Percentiles rank a stretch among this genome's conserved stretches.
Evolutionary conservation across 768 basidiomycete species (phyloP).

Genomic region (Coprinopsis sp.): DNA sequence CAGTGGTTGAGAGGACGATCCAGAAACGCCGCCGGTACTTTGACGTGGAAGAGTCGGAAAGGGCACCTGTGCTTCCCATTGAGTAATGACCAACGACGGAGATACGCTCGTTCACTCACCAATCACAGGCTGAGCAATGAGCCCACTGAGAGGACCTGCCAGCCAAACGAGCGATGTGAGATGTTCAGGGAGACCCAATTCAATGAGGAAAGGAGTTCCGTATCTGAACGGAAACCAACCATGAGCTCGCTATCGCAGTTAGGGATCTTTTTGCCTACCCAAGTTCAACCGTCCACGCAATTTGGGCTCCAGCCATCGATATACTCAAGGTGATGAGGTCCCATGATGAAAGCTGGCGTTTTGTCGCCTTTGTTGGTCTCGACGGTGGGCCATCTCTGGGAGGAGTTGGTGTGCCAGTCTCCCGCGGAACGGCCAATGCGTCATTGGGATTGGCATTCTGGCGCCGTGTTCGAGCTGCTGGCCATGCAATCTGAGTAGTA

Average conservation of each 20-base stretch:
- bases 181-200: slow-evolving; percentile 70
- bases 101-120: slow-evolving; percentile 46
- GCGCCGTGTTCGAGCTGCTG: slow-evolving; percentile 36
- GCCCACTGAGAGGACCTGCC: slow-evolving; percentile 90
- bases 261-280: slow-evolving; percentile 50
- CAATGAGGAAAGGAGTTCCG: slow-evolving; percentile 88
- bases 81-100: not conserved
- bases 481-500: slow-evolving; percentile 79
- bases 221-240: slow-evolving; percentile 49
- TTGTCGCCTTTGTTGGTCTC: slow-evolving; percentile 22
- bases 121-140: slow-evolving; percentile 96
- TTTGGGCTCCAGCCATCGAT: slow-evolving; percentile 92
- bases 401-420: slow-evolving; percentile 14
- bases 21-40: slow-evolving; percentile 89
- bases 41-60: slow-evolving; percentile 91
- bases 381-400: slow-evolving; percentile 13
- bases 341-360: slow-evolving; percentile 51
- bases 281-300: slow-evolving; percentile 94
- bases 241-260: not conserved
- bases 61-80: slow-evolving; percentile 57
- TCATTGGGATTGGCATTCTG: slow-evolving; percentile 22
- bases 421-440: not conserved
- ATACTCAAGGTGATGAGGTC: slow-evolving; percentile 78
- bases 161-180: slow-evolving; percentile 94
- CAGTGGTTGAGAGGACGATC: slow-evolving; percentile 83